Conservation (phyloP, 148 eudicot species). For the Tetragonia tetragonoides region DNA sequence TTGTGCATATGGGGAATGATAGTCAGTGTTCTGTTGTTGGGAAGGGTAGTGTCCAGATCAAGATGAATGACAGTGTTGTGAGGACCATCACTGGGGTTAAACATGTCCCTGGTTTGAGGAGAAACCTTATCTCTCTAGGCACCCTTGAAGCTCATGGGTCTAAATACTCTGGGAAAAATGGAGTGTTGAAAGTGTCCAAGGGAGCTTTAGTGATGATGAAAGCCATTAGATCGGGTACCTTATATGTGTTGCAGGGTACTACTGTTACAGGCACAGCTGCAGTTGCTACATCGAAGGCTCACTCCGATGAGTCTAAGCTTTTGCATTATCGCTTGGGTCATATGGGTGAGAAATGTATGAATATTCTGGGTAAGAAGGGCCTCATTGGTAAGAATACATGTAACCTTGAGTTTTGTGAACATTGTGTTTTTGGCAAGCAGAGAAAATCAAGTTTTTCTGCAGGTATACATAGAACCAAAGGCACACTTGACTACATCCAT, state of each 20-base stretch:
- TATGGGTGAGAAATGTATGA: background rate
- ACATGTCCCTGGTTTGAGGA: background rate
- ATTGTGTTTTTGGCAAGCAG: constrained; percentile 1
- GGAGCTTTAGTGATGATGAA: background rate
- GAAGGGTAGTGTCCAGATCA: background rate
- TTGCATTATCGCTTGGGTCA: constrained; percentile 1
- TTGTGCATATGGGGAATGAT: background rate
- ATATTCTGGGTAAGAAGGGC: background rate
- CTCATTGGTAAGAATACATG: background rate
- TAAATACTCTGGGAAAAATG: too few relatives aligned
- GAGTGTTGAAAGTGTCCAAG: background rate
- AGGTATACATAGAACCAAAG: constrained; percentile 2
- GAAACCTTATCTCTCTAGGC: background rate
- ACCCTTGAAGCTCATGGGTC: background rate
- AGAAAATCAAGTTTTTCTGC: background rate
- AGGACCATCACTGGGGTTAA: background rate
- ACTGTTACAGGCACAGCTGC: background rate
- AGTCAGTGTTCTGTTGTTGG: background rate
- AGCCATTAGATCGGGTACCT: background rate
- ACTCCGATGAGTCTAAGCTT: background rate
- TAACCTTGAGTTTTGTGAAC: constrained; percentile 1
- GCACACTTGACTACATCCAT: constrained; percentile 9
- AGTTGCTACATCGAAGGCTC: background rate
- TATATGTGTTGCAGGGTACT: background rate
- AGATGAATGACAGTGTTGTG: background rate